Evolutionary conservation across 2,329 filamentous ascomycete species (phyloP).

Genomic region (Chaetomium strumarium): DNA sequence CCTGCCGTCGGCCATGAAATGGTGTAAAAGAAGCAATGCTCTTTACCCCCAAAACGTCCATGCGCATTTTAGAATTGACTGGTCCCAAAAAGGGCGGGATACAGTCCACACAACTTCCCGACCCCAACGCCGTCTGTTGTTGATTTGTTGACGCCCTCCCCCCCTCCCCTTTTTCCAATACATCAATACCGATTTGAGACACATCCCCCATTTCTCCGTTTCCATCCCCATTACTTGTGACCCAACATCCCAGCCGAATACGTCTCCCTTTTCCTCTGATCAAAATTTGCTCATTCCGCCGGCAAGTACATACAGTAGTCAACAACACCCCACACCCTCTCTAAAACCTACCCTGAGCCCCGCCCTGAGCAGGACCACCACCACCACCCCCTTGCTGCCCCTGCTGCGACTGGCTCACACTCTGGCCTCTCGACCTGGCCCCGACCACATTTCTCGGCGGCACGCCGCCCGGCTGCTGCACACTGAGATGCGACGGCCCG

Average conservation of each 20-base stretch:
- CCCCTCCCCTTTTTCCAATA: not conserved
- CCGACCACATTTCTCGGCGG: constrained; percentile 6
- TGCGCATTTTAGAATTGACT: not conserved
- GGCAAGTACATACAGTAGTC: too few relatives aligned
- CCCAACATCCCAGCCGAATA: not conserved
- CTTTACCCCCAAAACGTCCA: not conserved
- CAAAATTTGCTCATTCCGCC: not conserved
- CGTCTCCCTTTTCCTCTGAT: not conserved
- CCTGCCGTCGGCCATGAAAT: not conserved
- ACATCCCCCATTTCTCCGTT: not conserved
- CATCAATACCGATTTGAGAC: not conserved
- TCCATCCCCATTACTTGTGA: not conserved
- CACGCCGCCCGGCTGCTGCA: constrained; percentile 8
- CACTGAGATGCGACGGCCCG: constrained; percentile 1
- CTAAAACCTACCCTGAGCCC: not conserved
- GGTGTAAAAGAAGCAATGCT: not conserved
- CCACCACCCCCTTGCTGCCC: too few relatives aligned
- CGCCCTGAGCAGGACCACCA: not conserved
- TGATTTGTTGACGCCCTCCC: not conserved
- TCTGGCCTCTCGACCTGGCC: constrained; percentile 17
- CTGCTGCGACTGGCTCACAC: constrained; percentile 11
- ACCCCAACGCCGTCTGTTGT: constrained; percentile 1
- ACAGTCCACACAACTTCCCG: not conserved
- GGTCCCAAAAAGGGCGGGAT: not conserved
- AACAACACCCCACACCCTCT: not conserved